These are phyloP conservation scores for Vaccinium myrtillus DNA, from an alignment of 148 eudicot genomes.

Conservation along the genomic window DNA sequence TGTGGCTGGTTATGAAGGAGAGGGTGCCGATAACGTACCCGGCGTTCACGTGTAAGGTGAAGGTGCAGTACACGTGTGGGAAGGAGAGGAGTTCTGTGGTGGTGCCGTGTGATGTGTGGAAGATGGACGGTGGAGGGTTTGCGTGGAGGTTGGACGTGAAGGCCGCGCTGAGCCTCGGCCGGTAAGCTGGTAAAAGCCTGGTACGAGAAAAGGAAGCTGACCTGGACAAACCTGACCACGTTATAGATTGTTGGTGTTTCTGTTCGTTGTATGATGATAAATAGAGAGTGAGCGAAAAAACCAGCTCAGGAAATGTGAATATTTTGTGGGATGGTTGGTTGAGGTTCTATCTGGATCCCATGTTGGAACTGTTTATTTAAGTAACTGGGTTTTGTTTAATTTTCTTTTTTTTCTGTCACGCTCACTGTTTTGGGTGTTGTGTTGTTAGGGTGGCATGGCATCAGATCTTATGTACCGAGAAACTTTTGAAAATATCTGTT, in stretches of 20 bases:
- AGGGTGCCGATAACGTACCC: constrained; percentile 27
- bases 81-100: constrained; percentile 31
- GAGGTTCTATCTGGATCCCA: not conserved
- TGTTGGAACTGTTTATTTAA: not conserved
- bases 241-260: not conserved
- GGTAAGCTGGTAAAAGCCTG: constrained; percentile 37
- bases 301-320: not conserved
- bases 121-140: constrained; percentile 70
- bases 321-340: not conserved
- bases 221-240: not conserved
- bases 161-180: constrained; percentile 65
- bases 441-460: not conserved
- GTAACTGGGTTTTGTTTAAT: not conserved
- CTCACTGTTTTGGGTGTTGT: not conserved
- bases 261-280: not conserved
- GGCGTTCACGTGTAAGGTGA: constrained; percentile 73
- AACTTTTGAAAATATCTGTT: not conserved
- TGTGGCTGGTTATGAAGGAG: constrained; percentile 46
- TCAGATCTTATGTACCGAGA: too few relatives aligned
- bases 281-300: not conserved
- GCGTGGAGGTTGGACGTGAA: constrained; percentile 84
- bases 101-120: constrained; percentile 83
- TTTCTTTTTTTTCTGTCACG: too few relatives aligned
- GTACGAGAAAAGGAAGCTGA: too few relatives aligned
- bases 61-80: constrained; percentile 42